These are phyloP conservation scores for Fallopia convolvulus DNA, from an alignment of 148 eudicot species.

Conservation along the genomic window DNA sequence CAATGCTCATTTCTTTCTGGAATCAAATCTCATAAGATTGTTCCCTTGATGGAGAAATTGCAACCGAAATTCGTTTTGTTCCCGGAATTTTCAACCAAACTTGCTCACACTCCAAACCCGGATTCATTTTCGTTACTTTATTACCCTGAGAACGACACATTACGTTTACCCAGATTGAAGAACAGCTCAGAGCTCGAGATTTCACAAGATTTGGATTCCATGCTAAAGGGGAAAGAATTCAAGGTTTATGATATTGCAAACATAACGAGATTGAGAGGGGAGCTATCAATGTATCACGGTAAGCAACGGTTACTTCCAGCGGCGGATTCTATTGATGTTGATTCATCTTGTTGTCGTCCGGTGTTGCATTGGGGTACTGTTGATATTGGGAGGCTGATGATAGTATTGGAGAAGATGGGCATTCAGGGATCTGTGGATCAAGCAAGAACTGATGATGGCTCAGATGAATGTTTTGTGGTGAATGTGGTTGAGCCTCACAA, in stretches of 20 bases:
- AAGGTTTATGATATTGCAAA: conserved; percentile 27
- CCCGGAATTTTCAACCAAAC: conserved; percentile 42
- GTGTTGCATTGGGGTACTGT: conserved; percentile 34
- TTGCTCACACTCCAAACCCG: conserved; percentile 16
- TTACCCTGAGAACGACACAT: conserved; percentile 38
- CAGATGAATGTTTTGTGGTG: conserved; percentile 20
- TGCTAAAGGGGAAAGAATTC: conserved; percentile 34
- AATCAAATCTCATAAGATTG: conserved; percentile 48
- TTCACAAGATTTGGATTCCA: conserved; percentile 43
- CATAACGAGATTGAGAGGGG: conserved; percentile 57
- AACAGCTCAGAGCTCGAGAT: conserved; percentile 40
- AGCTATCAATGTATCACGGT: conserved; percentile 48
- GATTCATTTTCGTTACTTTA: conserved; percentile 25
- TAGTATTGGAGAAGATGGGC: conserved; percentile 46
- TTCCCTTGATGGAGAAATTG: conserved; percentile 49
- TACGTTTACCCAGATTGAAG: conserved; percentile 39
- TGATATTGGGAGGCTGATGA: conserved; percentile 30
- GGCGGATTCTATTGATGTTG: conserved; percentile 15
- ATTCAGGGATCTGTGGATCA: conserved; percentile 35
- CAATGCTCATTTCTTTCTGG: conserved; percentile 88
- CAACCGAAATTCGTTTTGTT: conserved; percentile 60
- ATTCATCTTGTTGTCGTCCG: conserved; percentile 15
- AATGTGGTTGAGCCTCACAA: conserved; percentile 40
- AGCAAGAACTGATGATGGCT: conserved; percentile 17
- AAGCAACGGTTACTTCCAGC: conserved; percentile 31